phyloP scores from a whole-genome alignment of 2,329 filamentous ascomycete genomes.

The Aspergillus brasiliensis region DNA sequence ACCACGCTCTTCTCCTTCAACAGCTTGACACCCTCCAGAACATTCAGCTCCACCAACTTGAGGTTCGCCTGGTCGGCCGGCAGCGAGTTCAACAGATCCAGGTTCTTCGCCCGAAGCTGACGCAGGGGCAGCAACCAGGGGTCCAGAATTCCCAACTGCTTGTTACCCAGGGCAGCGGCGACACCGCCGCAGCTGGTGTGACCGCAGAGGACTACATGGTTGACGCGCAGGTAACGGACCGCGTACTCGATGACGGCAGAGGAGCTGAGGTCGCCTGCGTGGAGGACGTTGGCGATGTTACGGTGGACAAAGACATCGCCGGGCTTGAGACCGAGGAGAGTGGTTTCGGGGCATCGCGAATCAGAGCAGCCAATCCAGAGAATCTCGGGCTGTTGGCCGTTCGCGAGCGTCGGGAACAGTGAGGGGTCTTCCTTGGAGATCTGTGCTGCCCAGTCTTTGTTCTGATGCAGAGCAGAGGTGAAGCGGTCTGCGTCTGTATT shows the following conservation, averaged over 20 bases:
- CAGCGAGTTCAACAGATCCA: conserved; percentile 52
- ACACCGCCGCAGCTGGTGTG: conserved; percentile 65
- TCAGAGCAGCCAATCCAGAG: conserved; percentile 88
- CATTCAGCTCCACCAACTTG: conserved; percentile 75
- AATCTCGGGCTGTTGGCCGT: conserved; percentile 64
- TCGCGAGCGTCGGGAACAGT: conserved; percentile 69
- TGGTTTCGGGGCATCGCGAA: conserved; percentile 81
- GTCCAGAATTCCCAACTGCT: conserved; percentile 61
- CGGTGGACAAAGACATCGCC: conserved; percentile 88
- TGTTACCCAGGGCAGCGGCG: conserved; percentile 58
- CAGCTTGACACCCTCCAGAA: conserved; percentile 67
- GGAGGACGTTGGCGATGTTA: conserved; percentile 85
- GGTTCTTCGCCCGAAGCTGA: conserved; percentile 56
- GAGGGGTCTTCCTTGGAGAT: conserved; percentile 67
- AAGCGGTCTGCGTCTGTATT: conserved; percentile 55
- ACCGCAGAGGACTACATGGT: conserved; percentile 63
- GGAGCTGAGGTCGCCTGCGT: conserved; percentile 74
- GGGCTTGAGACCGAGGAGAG: conserved; percentile 73
- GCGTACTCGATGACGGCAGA: conserved; percentile 78
- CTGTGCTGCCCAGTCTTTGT: conserved; percentile 70
- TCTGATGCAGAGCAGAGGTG: conserved; percentile 65
- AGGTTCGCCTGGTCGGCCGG: conserved; percentile 54
- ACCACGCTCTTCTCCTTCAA: conserved; percentile 70
- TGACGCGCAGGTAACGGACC: conserved; percentile 69
- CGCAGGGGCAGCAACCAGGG: conserved; percentile 63